Evolutionary conservation across 2,329 filamentous ascomycete genomes (phyloP), one percentile per base, ranked within the genome.

Genomic region (Colletotrichum nymphaeae): DNA sequence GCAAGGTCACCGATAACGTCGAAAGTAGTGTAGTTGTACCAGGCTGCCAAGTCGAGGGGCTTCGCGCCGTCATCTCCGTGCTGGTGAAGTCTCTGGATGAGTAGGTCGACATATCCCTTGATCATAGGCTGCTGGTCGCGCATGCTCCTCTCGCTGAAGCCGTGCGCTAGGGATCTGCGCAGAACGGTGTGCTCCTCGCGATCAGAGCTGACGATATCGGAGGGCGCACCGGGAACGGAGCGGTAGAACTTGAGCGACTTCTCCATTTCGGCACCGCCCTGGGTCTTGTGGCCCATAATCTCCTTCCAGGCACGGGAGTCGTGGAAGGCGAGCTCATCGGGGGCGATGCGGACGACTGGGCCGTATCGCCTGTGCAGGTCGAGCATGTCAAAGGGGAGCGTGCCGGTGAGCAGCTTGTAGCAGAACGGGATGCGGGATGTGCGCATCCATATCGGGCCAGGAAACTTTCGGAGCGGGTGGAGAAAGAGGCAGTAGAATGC

Each of bases 301-400:
- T 87, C 84, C 75, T 82, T 81, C 81, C 83, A 85, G 2, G 77
- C 77, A 3, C 79, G 70, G 7, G 79, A 76, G 24, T 80, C 77
- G 56, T 79, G 82, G 76, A 86, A 88, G 1, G 85, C 83, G 3
- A 88, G 81, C 75, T 88, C 85, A 69, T 86, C 81, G 2, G 87
- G 86, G 4, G 81, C 82, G 55, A 87, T 78, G 11, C 87, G 84
- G 9, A 88, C 86, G 1, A 88, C 81, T 1, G 81, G 79, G 5
- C 87, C 87, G 74, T 86, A 86, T 53, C 78, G 74, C 6, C 79
- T 74, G 76, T 86, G 84, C 16, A 86, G 77, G 4, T 75, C 75
- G 35, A 78, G 77, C 62, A 81, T 71, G 65, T 80, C 76, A 32
- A 77, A 78, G 24, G 77, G 75, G 3, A 81, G 70, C 14, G 75